Evolutionary conservation across 495 filamentous ascomycete genomes (phyloP).

Genomic region (Tetracladium marchalianum): DNA sequence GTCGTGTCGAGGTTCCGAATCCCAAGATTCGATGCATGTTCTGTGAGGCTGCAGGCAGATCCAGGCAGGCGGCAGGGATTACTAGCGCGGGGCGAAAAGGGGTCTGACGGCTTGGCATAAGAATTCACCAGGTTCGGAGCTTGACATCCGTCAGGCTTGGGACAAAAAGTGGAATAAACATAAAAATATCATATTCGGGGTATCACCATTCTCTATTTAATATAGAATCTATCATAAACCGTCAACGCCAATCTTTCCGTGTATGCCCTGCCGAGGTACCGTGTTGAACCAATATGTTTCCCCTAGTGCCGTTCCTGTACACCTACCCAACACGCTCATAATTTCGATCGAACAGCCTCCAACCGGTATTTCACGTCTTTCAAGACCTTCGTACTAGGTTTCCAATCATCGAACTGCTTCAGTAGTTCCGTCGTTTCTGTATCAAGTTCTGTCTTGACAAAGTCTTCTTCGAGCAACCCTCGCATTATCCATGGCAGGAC

Average conservation of each 20-base stretch:
- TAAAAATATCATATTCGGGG: neutral
- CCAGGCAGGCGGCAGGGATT: neutral
- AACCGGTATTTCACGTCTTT: conserved; percentile 95
- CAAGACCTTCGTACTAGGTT: conserved; percentile 74
- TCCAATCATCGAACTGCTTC: conserved; percentile 88
- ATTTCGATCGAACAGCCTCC: conserved; percentile 80
- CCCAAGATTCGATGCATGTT: neutral
- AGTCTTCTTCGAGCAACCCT: conserved; percentile 84
- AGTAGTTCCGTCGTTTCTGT: conserved; percentile 72
- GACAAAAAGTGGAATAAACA: neutral
- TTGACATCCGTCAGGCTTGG: neutral
- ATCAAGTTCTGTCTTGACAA: conserved; percentile 69
- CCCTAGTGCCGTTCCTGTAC: neutral
- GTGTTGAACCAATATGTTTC: neutral
- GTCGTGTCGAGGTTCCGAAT: neutral
- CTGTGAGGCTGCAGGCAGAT: neutral
- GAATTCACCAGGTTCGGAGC: neutral
- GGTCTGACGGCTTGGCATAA: neutral
- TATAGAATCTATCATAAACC: neutral
- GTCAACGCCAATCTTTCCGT: neutral
- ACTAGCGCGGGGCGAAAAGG: neutral
- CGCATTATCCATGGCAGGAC: conserved; percentile 91
- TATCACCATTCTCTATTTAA: neutral
- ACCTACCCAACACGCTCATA: conserved; percentile 32
- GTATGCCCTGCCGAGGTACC: neutral